These are phyloP conservation scores for Tulasnella calospora DNA, from an alignment of 768 basidiomycete species.

Conservation along the genomic window DNA sequence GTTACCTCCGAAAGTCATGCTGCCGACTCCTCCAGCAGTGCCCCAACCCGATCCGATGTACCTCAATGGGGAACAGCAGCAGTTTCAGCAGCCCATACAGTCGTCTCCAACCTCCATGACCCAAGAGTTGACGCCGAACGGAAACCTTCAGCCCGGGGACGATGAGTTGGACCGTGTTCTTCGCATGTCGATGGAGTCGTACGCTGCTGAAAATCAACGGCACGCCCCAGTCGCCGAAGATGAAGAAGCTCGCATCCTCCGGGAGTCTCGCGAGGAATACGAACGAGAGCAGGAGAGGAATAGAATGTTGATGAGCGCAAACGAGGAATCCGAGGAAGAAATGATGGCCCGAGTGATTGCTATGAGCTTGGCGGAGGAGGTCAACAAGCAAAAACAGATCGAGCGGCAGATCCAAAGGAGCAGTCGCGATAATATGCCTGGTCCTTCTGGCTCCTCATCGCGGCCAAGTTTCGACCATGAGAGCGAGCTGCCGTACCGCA, in stretches of 20 bases:
- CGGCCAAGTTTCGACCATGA: background rate
- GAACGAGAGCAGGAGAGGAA: background rate
- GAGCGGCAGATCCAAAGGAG: background rate
- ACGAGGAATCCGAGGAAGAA: background rate
- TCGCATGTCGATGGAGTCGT: constrained; percentile 4
- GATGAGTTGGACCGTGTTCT: background rate
- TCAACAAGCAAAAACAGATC: background rate
- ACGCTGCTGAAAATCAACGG: background rate
- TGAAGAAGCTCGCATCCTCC: background rate
- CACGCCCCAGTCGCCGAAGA: background rate
- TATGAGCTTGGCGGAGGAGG: background rate
- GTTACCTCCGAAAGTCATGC: background rate
- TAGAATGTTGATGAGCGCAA: background rate
- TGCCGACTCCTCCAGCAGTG: background rate
- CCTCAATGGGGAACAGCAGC: background rate
- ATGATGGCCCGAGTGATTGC: background rate
- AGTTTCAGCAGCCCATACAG: background rate
- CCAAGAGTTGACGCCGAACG: background rate
- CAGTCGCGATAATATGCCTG: background rate
- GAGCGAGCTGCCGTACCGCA: background rate
- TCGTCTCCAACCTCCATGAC: background rate
- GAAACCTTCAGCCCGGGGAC: constrained; percentile 1
- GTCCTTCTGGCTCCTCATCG: background rate
- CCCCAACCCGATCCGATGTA: background rate
- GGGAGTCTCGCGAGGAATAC: background rate